Percentiles rank a stretch among this genome's conserved stretches.
Evolutionary conservation across 768 basidiomycete genomes (phyloP).

Genomic region (Clavaria fumosa): DNA sequence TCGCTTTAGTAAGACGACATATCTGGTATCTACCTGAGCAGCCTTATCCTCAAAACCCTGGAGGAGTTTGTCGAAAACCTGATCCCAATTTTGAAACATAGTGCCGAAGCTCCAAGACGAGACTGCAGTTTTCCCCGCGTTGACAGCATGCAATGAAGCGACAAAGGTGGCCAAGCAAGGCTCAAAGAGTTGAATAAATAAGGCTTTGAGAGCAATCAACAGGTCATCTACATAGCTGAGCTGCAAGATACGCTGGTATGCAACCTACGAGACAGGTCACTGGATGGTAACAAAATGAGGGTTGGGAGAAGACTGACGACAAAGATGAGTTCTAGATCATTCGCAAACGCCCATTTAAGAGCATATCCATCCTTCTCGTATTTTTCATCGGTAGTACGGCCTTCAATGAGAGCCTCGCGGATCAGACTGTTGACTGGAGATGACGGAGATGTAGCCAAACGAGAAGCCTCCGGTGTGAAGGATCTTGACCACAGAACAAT

Average conservation of each 20-base stretch:
- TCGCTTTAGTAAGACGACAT: background rate
- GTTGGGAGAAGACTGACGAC: constrained; percentile 49
- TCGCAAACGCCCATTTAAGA: constrained; percentile 88
- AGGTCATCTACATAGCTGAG: constrained; percentile 89
- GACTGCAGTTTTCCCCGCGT: constrained; percentile 27
- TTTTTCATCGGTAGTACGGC: constrained; percentile 62
- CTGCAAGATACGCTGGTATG: constrained; percentile 92
- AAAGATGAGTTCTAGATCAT: constrained; percentile 92
- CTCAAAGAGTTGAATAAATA: constrained; percentile 79
- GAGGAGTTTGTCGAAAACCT: constrained; percentile 60
- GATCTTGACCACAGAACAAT: constrained; percentile 90
- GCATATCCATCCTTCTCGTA: constrained; percentile 93
- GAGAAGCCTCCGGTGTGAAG: constrained; percentile 75
- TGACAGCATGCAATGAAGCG: constrained; percentile 59
- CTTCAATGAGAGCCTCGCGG: constrained; percentile 84
- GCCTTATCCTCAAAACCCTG: constrained; percentile 63
- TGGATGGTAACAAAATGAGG: background rate
- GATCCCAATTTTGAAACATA: constrained; percentile 71
- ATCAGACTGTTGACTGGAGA: constrained; percentile 84
- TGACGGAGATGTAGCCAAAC: constrained; percentile 49
- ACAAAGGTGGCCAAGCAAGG: constrained; percentile 76
- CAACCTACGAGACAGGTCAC: constrained; percentile 41
- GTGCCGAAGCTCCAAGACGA: constrained; percentile 52
- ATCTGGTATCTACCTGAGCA: constrained; percentile 40
- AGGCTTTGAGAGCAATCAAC: constrained; percentile 57